These are phyloP conservation scores for Nakazawaea wyomingensis DNA, from an alignment of 805 yeast genomes.

Conservation along the genomic window DNA sequence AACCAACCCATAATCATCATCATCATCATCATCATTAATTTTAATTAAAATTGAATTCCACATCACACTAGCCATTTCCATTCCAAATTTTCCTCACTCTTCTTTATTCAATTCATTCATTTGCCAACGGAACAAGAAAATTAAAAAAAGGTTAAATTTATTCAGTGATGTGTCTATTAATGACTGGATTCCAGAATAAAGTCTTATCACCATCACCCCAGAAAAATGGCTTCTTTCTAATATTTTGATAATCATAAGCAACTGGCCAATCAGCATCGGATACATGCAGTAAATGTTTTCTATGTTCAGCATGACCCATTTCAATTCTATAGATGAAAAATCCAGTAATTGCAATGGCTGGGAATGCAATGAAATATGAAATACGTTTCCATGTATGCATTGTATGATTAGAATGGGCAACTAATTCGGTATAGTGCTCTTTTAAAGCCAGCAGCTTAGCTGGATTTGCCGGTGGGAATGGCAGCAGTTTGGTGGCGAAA, in stretches of 20 bases:
- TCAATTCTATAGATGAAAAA: constrained; percentile 80
- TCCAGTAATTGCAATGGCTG: constrained; percentile 72
- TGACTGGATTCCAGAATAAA: constrained; percentile 89
- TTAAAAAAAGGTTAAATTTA: constrained; percentile 16
- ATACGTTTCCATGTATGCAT: constrained; percentile 82
- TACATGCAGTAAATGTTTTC: constrained; percentile 66
- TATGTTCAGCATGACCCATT: constrained; percentile 85
- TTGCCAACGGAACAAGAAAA: too few species aligned
- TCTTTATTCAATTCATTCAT: not conserved
- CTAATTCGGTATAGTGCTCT: constrained; percentile 55
- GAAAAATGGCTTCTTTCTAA: constrained; percentile 83
- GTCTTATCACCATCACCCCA: constrained; percentile 99
- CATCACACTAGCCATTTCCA: too few species aligned
- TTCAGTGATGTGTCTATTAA: constrained; percentile 74
- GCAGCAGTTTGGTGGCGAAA: constrained; percentile 31
- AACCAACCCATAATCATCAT: too few species aligned
- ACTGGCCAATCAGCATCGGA: constrained; percentile 91
- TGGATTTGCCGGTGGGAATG: constrained; percentile 44
- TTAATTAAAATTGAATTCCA: too few species aligned
- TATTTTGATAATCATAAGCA: constrained; percentile 87
- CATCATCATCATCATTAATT: too few species aligned
- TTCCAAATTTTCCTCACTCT: too few species aligned
- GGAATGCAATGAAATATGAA: constrained; percentile 73
- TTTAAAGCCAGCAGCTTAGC: constrained; percentile 70
- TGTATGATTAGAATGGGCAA: constrained; percentile 61